Conservation (phyloP, 768 basidiomycete species). For the Strobilomyces dryophilus region DNA sequence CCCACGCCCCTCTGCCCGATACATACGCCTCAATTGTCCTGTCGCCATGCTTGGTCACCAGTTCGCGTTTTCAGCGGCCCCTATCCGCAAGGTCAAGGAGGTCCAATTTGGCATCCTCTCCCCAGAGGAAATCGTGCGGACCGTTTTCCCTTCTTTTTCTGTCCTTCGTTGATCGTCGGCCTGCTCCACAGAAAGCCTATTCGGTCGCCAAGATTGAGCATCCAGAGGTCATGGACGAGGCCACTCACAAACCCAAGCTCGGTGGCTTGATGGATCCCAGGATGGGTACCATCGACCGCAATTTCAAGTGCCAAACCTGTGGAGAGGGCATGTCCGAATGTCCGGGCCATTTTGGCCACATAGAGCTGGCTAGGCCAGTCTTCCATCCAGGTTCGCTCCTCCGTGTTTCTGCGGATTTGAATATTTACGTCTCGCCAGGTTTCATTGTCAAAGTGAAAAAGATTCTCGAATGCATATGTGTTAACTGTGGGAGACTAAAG, state of each 20-base stretch:
- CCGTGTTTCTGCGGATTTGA: neutral
- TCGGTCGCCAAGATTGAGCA: conserved; percentile 98
- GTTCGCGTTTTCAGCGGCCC: conserved; percentile 90
- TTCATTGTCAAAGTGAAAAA: conserved; percentile 99
- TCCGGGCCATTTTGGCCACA: conserved; percentile 98
- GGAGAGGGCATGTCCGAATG: conserved; percentile 99
- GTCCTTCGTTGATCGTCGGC: conserved; percentile 12
- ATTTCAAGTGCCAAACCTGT: conserved; percentile 99
- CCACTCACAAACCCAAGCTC: conserved; percentile 82
- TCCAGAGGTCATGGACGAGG: conserved; percentile 98
- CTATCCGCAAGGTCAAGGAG: conserved; percentile 93
- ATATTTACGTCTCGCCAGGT: conserved; percentile 35
- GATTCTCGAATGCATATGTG: conserved; percentile 97
- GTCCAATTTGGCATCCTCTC: conserved; percentile 99
- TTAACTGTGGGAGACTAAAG: conserved; percentile 97
- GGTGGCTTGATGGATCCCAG: conserved; percentile 97
- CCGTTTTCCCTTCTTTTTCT: neutral
- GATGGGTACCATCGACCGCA: conserved; percentile 96
- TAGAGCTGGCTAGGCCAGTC: conserved; percentile 94
- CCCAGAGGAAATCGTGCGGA: conserved; percentile 90
- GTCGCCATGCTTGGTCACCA: conserved; percentile 77
- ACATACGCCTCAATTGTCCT: conserved; percentile 10
- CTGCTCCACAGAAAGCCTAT: conserved; percentile 80
- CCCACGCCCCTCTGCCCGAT: neutral
- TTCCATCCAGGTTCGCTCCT: conserved; percentile 83